A percentile compares a stretch with the other conserved stretches of the same genome.
Evolutionary conservation across 2,329 filamentous ascomycete species (phyloP).

Genomic region (Bimuria novae-zelandiae): DNA sequence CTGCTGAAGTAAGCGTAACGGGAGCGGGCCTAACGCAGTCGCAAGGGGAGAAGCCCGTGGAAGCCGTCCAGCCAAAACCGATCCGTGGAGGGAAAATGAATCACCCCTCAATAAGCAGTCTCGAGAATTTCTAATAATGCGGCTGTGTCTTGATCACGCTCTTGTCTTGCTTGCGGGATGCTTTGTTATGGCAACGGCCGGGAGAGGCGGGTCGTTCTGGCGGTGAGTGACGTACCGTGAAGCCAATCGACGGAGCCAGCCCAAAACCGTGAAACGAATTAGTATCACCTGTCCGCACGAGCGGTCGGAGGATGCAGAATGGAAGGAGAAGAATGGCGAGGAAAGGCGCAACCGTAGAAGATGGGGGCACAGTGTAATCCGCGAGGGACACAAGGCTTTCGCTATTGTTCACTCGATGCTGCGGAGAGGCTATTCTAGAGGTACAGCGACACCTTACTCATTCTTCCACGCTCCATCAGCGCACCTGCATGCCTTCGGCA

Average conservation of each 20-base stretch:
- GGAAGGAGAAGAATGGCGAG: not conserved
- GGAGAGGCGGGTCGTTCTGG: conserved; percentile 9
- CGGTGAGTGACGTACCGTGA: conserved; percentile 9
- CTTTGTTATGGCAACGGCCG: conserved; percentile 10
- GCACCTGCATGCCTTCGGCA: not conserved
- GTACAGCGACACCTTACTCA: not conserved
- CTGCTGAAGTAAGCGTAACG: conserved; percentile 6
- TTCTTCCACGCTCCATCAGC: not conserved
- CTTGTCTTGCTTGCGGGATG: not conserved
- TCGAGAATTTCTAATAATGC: not conserved
- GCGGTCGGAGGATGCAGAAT: not conserved
- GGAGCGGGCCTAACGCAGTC: conserved; percentile 12
- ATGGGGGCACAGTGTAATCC: not conserved
- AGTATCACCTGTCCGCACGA: not conserved
- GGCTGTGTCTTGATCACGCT: not conserved
- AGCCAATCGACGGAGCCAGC: conserved; percentile 4
- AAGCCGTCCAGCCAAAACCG: conserved; percentile 24
- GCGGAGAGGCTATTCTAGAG: conserved; percentile 2
- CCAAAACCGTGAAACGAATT: not conserved
- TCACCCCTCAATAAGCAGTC: conserved; percentile 14
- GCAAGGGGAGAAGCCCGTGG: conserved; percentile 20
- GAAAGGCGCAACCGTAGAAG: not conserved
- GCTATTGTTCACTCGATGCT: not conserved
- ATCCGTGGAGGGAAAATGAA: conserved; percentile 1
- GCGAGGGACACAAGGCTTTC: not conserved